A percentile compares a stretch with the other conserved stretches of the same genome.
Evolutionary conservation across 495 filamentous ascomycete genomes (phyloP).

Genomic region (Collariella sp.): DNA sequence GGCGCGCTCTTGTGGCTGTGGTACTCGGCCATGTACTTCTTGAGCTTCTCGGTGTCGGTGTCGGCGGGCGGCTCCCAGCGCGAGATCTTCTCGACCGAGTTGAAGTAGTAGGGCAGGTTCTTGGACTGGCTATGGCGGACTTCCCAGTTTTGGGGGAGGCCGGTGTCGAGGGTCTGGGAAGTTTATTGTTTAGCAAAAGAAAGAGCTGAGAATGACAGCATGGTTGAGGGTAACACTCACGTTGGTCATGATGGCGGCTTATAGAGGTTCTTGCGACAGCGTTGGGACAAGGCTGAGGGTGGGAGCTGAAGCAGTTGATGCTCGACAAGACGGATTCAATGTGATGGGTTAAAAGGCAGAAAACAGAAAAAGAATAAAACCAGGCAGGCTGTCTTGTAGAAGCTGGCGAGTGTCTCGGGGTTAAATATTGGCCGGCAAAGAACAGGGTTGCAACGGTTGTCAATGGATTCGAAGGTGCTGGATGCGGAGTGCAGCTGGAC

Average conservation of each 20-base stretch:
- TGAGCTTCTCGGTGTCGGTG: conserved; percentile 82
- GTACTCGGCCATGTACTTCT: conserved; percentile 80
- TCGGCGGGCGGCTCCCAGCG: conserved; percentile 87
- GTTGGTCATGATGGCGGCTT: not conserved
- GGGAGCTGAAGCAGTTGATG: not conserved
- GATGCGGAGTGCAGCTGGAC: conserved; percentile 12
- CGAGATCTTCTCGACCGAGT: conserved; percentile 68
- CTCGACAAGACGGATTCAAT: not conserved
- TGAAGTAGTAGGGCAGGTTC: conserved; percentile 98
- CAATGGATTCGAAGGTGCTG: conserved; percentile 1
- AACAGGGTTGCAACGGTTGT: conserved; percentile 6
- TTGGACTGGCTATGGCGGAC: conserved; percentile 94
- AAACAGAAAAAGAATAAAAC: not conserved
- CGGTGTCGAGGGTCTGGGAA: conserved; percentile 52
- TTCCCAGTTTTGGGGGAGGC: conserved; percentile 83
- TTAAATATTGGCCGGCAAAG: conserved; percentile 1
- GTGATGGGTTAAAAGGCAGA: not conserved
- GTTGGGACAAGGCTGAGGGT: not conserved
- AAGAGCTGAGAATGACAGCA: not conserved
- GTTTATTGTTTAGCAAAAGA: not conserved
- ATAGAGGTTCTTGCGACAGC: not conserved
- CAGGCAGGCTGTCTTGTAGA: not conserved
- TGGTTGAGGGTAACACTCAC: not conserved
- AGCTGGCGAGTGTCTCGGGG: not conserved
- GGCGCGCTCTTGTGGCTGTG: conserved; percentile 41